These are phyloP conservation scores for Uromyces viciae-fabae DNA, from an alignment of 1,284 basidiomycete species.

Conservation along the genomic window DNA sequence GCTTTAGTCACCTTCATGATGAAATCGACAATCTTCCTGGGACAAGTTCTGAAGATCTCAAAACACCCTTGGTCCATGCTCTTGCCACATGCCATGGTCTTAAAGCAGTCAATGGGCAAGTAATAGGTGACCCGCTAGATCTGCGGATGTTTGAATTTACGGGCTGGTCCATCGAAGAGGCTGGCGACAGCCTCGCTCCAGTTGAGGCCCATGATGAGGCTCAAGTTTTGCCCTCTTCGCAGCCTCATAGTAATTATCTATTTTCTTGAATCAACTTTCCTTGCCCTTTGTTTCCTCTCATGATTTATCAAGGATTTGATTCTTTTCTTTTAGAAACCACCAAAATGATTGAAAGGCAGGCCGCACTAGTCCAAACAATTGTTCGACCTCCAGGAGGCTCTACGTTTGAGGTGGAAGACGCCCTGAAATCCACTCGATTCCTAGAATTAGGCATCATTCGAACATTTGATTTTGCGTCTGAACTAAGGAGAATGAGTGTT, in stretches of 20 bases:
- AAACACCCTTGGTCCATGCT: conserved; percentile 82
- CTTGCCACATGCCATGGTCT: conserved; percentile 94
- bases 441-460: conserved; percentile 92
- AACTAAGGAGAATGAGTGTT: conserved; percentile 92
- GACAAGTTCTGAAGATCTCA: conserved; percentile 62
- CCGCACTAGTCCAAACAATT: conserved; percentile 91
- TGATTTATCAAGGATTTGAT: conserved; percentile 52
- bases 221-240: background rate
- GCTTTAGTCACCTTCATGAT: conserved; percentile 86
- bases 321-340: conserved; percentile 57
- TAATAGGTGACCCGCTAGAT: conserved; percentile 93
- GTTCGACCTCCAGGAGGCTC: conserved; percentile 89
- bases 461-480: conserved; percentile 93
- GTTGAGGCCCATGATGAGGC: background rate
- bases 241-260: conserved; percentile 15
- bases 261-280: background rate
- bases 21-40: conserved; percentile 80
- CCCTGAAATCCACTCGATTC: conserved; percentile 80
- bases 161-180: conserved; percentile 92
- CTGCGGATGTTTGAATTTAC: conserved; percentile 87
- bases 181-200: conserved; percentile 57
- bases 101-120: conserved; percentile 81
- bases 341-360: conserved; percentile 65
- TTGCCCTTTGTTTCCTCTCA: background rate
- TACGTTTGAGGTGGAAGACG: conserved; percentile 44